phyloP scores from a whole-genome alignment of 129 eudicot species.

The Flaveria sonorensis region DNA sequence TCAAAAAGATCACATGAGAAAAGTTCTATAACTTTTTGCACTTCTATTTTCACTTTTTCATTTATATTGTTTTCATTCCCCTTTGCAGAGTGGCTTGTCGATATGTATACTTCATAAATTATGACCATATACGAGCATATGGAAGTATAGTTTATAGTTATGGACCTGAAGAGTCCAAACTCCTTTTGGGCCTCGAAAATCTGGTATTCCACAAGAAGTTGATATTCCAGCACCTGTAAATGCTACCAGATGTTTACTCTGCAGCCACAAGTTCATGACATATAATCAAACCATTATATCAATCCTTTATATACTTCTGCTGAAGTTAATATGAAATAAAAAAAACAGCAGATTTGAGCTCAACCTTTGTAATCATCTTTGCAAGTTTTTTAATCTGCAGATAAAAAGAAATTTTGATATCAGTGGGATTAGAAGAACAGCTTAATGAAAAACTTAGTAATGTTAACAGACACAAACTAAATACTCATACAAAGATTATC shows the following conservation, averaged over 20 bases:
- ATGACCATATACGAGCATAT: slow-evolving; percentile 1
- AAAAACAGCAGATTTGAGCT: slow-evolving; percentile 4
- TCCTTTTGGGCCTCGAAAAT: slow-evolving; percentile 98
- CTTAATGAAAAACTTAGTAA: neutral
- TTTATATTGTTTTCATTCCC: neutral
- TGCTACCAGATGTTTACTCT: slow-evolving; percentile 97
- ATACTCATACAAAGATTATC: neutral
- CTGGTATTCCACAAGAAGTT: slow-evolving; percentile 98
- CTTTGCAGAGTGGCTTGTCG: neutral
- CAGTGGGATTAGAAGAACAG: slow-evolving; percentile 10
- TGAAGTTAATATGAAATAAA: slow-evolving; percentile 1
- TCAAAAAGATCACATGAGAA: slow-evolving; percentile 5
- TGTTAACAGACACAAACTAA: neutral
- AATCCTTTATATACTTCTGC: neutral
- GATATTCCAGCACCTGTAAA: slow-evolving; percentile 99
- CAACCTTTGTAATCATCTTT: slow-evolving; percentile 48
- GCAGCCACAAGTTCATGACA: slow-evolving; percentile 34
- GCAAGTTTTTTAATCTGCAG: slow-evolving; percentile 55
- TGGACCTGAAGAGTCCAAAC: slow-evolving; percentile 96
- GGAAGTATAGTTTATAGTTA: neutral
- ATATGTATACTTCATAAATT: neutral
- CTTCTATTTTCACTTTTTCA: neutral
- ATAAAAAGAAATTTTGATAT: slow-evolving; percentile 19
- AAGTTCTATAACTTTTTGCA: neutral
- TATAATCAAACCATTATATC: slow-evolving; percentile 3